Percentiles rank a stretch among this genome's conserved stretches.
Conservation (phyloP, 169 alveolate genomes). For the Plasmodium gaboni region DNA sequence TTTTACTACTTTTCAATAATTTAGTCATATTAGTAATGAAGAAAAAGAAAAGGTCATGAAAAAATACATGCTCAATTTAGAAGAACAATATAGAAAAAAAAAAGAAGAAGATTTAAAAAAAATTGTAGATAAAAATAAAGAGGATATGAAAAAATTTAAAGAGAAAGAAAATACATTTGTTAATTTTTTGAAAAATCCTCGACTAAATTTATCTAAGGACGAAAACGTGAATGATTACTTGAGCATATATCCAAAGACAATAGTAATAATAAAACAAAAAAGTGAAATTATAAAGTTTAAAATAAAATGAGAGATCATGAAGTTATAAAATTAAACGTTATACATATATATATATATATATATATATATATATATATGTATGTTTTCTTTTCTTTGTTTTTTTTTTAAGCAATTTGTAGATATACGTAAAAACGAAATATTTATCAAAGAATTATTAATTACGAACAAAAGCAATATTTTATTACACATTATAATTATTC, state of each 20-base stretch:
- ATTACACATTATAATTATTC: constrained; percentile 54
- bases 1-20: constrained; percentile 5
- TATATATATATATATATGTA: background rate
- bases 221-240: constrained; percentile 61
- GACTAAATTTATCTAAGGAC: constrained; percentile 48
- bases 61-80: constrained; percentile 62
- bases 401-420: constrained; percentile 47
- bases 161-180: constrained; percentile 47
- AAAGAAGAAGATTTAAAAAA: constrained; percentile 72
- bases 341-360: background rate
- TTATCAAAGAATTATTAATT: constrained; percentile 33
- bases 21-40: constrained; percentile 40
- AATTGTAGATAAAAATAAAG: constrained; percentile 46
- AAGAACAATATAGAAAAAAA: constrained; percentile 53
- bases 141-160: constrained; percentile 52
- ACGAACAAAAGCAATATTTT: constrained; percentile 59
- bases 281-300: too few species aligned
- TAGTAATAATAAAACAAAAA: constrained; percentile 14
- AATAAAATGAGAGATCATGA: too few species aligned
- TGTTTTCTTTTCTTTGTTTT: too few species aligned
- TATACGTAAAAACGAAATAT: constrained; percentile 16
- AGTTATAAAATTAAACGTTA: too few species aligned
- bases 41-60: constrained; percentile 72
- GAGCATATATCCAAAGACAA: constrained; percentile 37
- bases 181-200: constrained; percentile 72